Base-by-base conservation (phyloP, 1,284 basidiomycete genomes). In the Malassezia psittaci region DNA sequence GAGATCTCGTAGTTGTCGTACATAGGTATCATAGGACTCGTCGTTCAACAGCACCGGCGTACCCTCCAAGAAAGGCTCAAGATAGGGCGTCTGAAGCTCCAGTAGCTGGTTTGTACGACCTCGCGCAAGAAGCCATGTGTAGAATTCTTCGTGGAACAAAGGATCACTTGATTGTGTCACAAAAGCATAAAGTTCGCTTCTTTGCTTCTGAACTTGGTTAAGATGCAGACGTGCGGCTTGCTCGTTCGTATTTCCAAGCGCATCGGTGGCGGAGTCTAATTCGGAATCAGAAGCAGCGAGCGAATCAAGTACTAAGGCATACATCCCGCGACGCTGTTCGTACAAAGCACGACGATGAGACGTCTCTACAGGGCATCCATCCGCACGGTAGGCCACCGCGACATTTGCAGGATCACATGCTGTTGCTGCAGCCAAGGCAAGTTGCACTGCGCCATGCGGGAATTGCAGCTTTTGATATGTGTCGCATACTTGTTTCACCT, bases 91-190 rank as follows among this genome's bases (percentile, higher is more conserved):
- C 43, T 84, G 60, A 40, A 66, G 60, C 34, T 59, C 49, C 29
- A 98, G 79, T 19, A 99, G 78, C 73, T 91, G 86, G 70, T 96
- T 89, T 15, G 88, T 86, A 63, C 88, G 79, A 9, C 84, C 82
- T 38, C 83, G 81, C 29, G 78, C 77, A 44, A 96, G 86, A 50
- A 93, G 78, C 91, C 91, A 96, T 67, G 93, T 89, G 74, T 98
- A 98, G 59, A 98, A 76, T 44, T 85, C 85, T 38, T 86, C 90
- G 76, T 98, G 91, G 79, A 96, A 96, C 76, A 94, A 83, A 66
- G 89, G 85, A 74, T 98, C 93, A 48, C 86, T 81, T 59, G 85
- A 85, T 1, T 82, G 79, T 59, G 96, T 85, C 0, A 89, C 88
- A 8, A 64, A 61, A 9, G 58, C 59, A 18, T 71, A 69, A 3